Percentiles rank a stretch among this genome's conserved stretches.
phyloP scores from a whole-genome alignment of 306 rosid species.

The Lathyrus sativus region DNA sequence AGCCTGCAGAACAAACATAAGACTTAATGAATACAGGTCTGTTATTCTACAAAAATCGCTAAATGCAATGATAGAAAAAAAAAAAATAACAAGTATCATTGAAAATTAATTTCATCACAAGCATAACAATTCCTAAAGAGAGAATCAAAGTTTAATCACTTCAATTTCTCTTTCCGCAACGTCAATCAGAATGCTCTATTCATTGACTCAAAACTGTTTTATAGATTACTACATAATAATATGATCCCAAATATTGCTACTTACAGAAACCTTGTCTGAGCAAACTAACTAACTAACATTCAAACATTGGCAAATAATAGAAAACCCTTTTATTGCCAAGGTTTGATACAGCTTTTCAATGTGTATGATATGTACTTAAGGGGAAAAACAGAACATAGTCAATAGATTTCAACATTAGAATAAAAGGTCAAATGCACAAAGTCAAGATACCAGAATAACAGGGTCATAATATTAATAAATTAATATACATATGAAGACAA shows the following conservation, averaged over 20 bases:
- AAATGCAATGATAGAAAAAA: conserved; percentile 9
- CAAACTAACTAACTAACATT: conserved; percentile 7
- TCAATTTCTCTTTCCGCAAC: neutral
- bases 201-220: neutral
- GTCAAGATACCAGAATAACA: conserved; percentile 9
- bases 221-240: neutral
- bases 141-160: neutral
- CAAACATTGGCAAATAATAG: neutral
- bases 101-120: neutral
- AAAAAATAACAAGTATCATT: neutral
- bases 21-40: conserved; percentile 7
- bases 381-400: conserved; percentile 19
- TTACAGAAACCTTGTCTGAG: neutral
- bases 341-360: neutral
- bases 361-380: neutral
- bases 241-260: conserved; percentile 9
- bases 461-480: neutral
- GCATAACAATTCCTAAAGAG: neutral
- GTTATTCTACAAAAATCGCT: conserved; percentile 7
- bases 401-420: conserved; percentile 4
- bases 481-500: neutral
- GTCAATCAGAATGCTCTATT: neutral
- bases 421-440: neutral
- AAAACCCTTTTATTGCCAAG: neutral
- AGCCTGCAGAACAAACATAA: conserved; percentile 68